phyloP scores from a whole-genome alignment of 345 rosid species.

The Conringia planisiliqua region DNA sequence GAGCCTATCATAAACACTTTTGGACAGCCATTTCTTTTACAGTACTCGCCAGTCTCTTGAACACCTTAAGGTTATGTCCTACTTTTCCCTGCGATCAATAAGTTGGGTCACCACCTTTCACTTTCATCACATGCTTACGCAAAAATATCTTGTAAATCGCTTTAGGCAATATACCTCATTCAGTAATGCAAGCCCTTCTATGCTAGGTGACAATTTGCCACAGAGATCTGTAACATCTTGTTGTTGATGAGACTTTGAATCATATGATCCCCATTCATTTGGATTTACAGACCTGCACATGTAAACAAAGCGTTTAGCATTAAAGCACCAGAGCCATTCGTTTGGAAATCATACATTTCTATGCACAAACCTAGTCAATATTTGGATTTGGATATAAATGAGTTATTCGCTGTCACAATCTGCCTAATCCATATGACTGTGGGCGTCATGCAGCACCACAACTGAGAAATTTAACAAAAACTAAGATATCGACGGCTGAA shows the following conservation, averaged over 20 bases:
- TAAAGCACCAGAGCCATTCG: no score
- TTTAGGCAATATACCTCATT: conserved; percentile 51
- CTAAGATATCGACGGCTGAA: background rate
- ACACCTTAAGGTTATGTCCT: conserved; percentile 74
- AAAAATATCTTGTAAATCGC: background rate
- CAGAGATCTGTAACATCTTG: conserved; percentile 49
- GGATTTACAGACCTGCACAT: conserved; percentile 46
- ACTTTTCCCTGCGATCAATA: conserved; percentile 57
- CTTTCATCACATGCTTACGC: background rate
- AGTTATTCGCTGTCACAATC: background rate
- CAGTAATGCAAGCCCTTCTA: conserved; percentile 76
- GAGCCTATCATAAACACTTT: conserved; percentile 25
- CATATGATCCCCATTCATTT: conserved; percentile 38
- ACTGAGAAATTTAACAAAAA: background rate
- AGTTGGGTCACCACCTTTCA: background rate
- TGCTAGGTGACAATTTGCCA: conserved; percentile 57
- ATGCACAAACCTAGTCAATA: background rate
- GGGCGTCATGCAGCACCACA: background rate
- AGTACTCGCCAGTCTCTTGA: conserved; percentile 65
- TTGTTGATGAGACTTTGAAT: conserved; percentile 40
- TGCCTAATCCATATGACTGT: background rate
- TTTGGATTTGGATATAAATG: background rate
- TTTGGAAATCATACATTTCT: background rate
- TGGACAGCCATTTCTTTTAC: conserved; percentile 76
- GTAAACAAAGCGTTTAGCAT: conserved; percentile 14